Evolutionary conservation across 164 flowering plant genomes (phyloP), one percentile per base, ranked within the genome.

Genomic region (Vitis amurensis): DNA sequence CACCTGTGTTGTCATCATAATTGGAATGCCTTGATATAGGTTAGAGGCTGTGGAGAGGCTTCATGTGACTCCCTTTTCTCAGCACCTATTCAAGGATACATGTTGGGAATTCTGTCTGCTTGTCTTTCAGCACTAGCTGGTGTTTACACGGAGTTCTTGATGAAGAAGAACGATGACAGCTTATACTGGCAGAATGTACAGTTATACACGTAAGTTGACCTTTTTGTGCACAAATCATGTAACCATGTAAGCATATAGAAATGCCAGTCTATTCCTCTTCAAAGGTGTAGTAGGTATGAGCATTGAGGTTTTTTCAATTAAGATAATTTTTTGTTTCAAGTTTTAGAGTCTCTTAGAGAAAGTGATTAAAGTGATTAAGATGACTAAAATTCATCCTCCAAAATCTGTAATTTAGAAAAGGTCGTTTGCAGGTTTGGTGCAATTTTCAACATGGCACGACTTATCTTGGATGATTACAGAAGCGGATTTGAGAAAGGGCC

Each of bases 111-210:
- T 48, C 80, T 95, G 13, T 96, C 97, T 68, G 99, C 99, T 71
- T 93, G 99, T 77, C 86, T 95, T 19, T 96, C 99, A 9, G 98
- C 99, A 68, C 75, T 86, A 69, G 99, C 99, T 47, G 99, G 99
- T 74, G 89, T 96, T 65, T 96, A 96, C 78, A 95, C 98, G n/a
- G 99, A 96, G 78, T 96, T 87, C 79, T 82, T 93, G 78, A 91
- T 95, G 97, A 95, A 95, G 89, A 95, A 91, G 83, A 95, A 92
- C 76, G 89, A 83, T 83, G 98, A 94, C 72, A 92, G 93, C 81
- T 79, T 93, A 65, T 93, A 91, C 76, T 94, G 98, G 97, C 97
- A 94, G 76, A 91, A 92, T 81, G 83, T 95, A 60, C 99, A 90
- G 74, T 81, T 95, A 62, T 95, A 93, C 73, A 90, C 91, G 99